Base-by-base conservation (phyloP, 2,329 filamentous ascomycete genomes). In the Talaromyces albobiverticillius region DNA sequence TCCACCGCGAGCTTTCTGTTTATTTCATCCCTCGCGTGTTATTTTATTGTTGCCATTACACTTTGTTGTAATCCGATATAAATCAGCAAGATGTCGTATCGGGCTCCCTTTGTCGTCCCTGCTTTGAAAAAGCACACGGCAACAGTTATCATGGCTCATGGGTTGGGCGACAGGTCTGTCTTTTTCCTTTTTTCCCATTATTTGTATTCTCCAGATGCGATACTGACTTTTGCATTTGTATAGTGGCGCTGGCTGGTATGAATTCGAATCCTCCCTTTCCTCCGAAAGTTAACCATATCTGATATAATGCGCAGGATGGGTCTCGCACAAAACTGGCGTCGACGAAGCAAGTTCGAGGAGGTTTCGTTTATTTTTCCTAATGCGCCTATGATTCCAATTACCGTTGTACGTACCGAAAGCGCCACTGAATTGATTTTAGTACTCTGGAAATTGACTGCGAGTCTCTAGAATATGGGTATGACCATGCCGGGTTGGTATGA, bases 361-460 rank as follows among this genome's bases (percentile, higher is more conserved):
- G 89, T 96, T 69, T 88, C 93, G 68, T 97, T 97, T 72, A 84
- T 99, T 67, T 87, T 99, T 71, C 94, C 94, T 14, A 89, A 96
- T 75, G 94, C 94, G 25, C 91, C 93, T 4, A 75, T 73, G 34
- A 94, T 95, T 51, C 90, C 91, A 29, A 90, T 96, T 67, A 92
- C 90, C n/a, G 78, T 86, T 64, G 87, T 90, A 74, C 65, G 82
- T 75, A 29, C 46, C 20, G 18, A 22, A 20, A n/a, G 16, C 10
- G 4, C 18, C 5, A 13, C 23, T 22, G 25, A 16, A 41, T 23
- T 14, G 10, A 11, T 23, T 13, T 18, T 14, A 36, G 22, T 20
- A 11, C 18, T n/a, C n/a, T 20, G 10, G 29, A 52, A 34, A 32
- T 56, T 40, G 25, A 38, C 8, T 10, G 38, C n/a, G n/a, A n/a